Evolutionary conservation across 495 filamentous ascomycete genomes (phyloP).

Genomic region (Penicillium goetzii): DNA sequence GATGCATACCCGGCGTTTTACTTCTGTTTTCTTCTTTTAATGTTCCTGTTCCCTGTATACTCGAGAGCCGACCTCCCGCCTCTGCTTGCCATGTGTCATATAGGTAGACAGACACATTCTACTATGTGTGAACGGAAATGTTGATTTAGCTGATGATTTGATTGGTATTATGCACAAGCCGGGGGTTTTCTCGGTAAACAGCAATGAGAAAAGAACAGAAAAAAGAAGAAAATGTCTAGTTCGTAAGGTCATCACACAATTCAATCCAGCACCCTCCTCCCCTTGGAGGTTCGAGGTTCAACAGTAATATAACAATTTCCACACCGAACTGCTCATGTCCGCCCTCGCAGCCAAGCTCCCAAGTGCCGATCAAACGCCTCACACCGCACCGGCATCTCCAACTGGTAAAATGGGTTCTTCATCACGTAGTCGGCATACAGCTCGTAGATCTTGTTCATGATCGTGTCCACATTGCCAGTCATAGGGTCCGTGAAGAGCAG

Average conservation of each 20-base stretch:
- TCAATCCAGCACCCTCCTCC: background rate
- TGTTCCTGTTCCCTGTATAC: conserved; percentile 31
- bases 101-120: conserved; percentile 12
- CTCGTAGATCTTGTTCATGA: conserved; percentile 86
- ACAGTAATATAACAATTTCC: background rate
- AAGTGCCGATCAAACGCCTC: conserved; percentile 91
- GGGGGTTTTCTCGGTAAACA: conserved; percentile 8
- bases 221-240: conserved; percentile 27
- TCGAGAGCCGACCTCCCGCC: conserved; percentile 23
- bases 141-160: conserved; percentile 25
- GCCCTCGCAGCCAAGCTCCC: conserved; percentile 50
- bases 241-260: conserved; percentile 34
- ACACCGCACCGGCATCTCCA: conserved; percentile 96
- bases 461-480: conserved; percentile 82
- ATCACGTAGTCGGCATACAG: conserved; percentile 96
- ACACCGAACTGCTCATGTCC: conserved; percentile 29
- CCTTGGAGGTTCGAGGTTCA: background rate
- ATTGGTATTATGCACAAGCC: conserved; percentile 32
- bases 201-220: background rate
- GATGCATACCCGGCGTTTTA: conserved; percentile 55
- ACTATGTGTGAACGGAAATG: conserved; percentile 24
- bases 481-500: conserved; percentile 91
- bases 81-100: background rate
- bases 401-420: conserved; percentile 98
- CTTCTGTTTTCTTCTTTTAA: conserved; percentile 23